Evolutionary conservation across 2,329 filamentous ascomycete species (phyloP).

Genomic region (Chaetomium globosum): DNA sequence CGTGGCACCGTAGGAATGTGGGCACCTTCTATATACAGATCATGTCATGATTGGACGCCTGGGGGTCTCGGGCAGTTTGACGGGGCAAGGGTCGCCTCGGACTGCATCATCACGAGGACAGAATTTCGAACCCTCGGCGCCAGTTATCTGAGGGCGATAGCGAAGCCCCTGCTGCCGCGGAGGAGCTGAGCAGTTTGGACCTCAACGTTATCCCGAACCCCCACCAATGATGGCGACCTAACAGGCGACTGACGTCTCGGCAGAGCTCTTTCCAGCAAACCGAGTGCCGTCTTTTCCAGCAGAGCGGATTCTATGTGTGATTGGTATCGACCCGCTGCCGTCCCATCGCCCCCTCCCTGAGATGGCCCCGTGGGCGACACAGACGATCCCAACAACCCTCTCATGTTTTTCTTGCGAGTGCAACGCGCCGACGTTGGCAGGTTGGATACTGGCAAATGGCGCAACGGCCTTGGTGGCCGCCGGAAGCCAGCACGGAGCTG

Average conservation of each 20-base stretch:
- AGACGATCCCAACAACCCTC: background rate
- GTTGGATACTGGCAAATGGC: background rate
- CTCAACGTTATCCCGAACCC: slow-evolving; percentile 13
- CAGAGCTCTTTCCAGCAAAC: slow-evolving; percentile 36
- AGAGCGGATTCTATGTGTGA: background rate
- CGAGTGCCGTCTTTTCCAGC: slow-evolving; percentile 29
- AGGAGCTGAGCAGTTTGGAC: slow-evolving; percentile 21
- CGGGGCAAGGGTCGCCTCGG: slow-evolving; percentile 25
- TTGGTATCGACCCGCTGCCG: slow-evolving; percentile 4
- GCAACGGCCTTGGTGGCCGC: background rate
- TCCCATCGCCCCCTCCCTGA: background rate
- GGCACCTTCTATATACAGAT: background rate
- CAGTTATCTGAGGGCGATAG: slow-evolving; percentile 15
- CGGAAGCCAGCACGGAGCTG: background rate
- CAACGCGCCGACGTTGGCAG: background rate
- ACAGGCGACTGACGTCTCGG: slow-evolving; percentile 28
- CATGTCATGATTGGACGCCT: slow-evolving; percentile 24
- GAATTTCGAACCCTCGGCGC: slow-evolving; percentile 30
- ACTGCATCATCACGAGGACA: slow-evolving; percentile 36
- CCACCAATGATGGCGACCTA: slow-evolving; percentile 25
- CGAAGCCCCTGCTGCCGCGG: slow-evolving; percentile 26
- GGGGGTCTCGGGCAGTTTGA: slow-evolving; percentile 4
- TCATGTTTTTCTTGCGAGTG: background rate
- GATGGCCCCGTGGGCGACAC: background rate
- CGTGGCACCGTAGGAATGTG: slow-evolving; percentile 1